Evolutionary conservation across 306 rosid genomes (phyloP), one percentile per base, ranked within the genome.

Genomic region (Leucaena leucocephala): DNA sequence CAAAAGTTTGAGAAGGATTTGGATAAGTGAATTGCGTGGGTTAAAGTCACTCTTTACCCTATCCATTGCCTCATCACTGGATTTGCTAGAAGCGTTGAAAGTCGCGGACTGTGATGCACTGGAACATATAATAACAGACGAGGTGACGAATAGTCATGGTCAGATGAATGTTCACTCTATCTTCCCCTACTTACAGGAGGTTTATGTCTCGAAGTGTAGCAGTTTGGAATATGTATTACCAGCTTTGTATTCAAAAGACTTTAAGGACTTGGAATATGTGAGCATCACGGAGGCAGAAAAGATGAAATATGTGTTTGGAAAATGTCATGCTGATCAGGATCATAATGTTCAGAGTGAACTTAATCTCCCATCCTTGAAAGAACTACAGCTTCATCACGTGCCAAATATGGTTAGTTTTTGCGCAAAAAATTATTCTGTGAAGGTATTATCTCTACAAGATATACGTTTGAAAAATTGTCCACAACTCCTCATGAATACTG

Each of bases 291-390:
- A 54, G 0, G 27, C 76, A 21, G 74, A 68, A 14, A 58, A 66
- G 62, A 34, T 80, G 76, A 80, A 63, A 34, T 74, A 54, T 66
- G 7, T 80, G n/a, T 80, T 80, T 54, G 75, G 76, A 4, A 39
- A 52, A 40, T 66, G 38, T 5, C 14, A n/a, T 67, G 43, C 7
- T 2, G n/a, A 43, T 38, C 57, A 79, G 10, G 46, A 61, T 13
- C 77, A 68, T 39, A 67, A 43, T 33, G 61, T 1, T 27, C 17
- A 54, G 9, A 52, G 52, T 39, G 34, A 55, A 36, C 75, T 80
- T 52, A 36, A 62, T 34, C 73, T 72, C 35, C 79, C 83, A 42
- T 17, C 2, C 48, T 43, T 80, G n/a, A 36, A 55, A 13, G 15
- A 8, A 6, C 61, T 74, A 14, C n/a, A 8, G 8, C 75, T 80